phyloP scores from a whole-genome alignment of 257 asterid species.

The Galeopsis tetrahit region DNA sequence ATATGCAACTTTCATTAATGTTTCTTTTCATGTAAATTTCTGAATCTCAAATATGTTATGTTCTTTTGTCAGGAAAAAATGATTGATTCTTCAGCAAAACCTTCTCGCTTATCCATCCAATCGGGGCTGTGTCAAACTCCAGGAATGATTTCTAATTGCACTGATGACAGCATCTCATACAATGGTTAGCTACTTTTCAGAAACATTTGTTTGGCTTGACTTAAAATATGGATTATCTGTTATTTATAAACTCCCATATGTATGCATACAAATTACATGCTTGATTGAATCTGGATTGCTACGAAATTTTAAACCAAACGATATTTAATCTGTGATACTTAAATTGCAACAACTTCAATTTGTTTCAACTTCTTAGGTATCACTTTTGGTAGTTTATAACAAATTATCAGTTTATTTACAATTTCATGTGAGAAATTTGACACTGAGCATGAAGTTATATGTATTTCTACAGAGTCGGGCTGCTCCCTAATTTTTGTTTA shows the following conservation, averaged over 20 bases:
- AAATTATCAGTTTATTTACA: too few relatives aligned
- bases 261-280: neutral
- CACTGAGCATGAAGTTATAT: too few relatives aligned
- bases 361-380: too few relatives aligned
- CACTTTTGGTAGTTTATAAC: too few relatives aligned
- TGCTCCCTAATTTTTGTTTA: neutral
- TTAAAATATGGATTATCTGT: conserved; percentile 6
- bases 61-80: conserved; percentile 67
- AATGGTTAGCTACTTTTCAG: conserved; percentile 53
- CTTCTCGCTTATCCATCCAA: conserved; percentile 58
- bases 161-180: conserved; percentile 47
- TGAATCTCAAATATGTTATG: conserved; percentile 30
- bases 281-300: neutral
- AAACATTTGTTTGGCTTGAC: conserved; percentile 23
- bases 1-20: conserved; percentile 21
- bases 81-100: conserved; percentile 49
- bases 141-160: conserved; percentile 53
- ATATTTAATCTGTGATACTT: neutral
- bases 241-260: neutral
- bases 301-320: neutral
- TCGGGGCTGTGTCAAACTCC: conserved; percentile 54
- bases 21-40: conserved; percentile 17
- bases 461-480: neutral
- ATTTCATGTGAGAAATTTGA: too few relatives aligned
- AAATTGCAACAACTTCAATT: neutral